Base-by-base conservation (phyloP, 1,139 yeast genomes). In the Yamadazyma atlantica region DNA sequence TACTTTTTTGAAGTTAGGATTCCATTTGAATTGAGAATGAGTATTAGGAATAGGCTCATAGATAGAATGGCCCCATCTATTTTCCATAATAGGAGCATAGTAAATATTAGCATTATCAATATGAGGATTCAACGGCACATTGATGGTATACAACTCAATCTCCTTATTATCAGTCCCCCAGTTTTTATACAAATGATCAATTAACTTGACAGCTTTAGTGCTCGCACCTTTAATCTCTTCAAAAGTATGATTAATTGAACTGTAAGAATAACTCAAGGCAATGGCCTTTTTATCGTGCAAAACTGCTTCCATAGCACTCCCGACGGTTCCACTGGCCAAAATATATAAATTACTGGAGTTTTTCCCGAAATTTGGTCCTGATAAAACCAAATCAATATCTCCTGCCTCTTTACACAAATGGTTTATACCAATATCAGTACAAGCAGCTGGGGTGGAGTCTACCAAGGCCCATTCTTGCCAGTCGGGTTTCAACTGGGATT, bases 311-410 rank as follows among this genome's bases (percentile, higher is more conserved):
- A 90, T 80, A 0, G 97, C 95, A 1, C 96, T 97, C 18, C 98
- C 98, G 19, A 92, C 85, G 1, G 98, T 92, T n/a, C 98, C 98
- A 50, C 94, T 83, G 9, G 96, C 81, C 53, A 92, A 75, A 40
- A 89, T 85, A 58, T 89, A 92, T 33, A 92, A 76, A n/a, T 94
- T 88, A 27, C 92, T 79, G 2, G 96, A 82, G 60, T 92, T 92
- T 55, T 95, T 79, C 19, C 98, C 98, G 50, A 85, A 92, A 58
- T 92, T 92, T 7, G 98, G 98, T 0, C 98, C 98, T 39, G 95
- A 85, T 14, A 92, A 61, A 3, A 92, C 96, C 45, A 92, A 66
- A 62, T 92, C 97, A 14, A 73, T 65, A 17, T 66, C 8, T 19
- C 9, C 22, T 6, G 22, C 6, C 9, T 9, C 60, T 25, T 63